Evolutionary conservation across 345 rosid species (phyloP), one percentile per base, ranked within the genome.

Genomic region (Mercurialis annua): DNA sequence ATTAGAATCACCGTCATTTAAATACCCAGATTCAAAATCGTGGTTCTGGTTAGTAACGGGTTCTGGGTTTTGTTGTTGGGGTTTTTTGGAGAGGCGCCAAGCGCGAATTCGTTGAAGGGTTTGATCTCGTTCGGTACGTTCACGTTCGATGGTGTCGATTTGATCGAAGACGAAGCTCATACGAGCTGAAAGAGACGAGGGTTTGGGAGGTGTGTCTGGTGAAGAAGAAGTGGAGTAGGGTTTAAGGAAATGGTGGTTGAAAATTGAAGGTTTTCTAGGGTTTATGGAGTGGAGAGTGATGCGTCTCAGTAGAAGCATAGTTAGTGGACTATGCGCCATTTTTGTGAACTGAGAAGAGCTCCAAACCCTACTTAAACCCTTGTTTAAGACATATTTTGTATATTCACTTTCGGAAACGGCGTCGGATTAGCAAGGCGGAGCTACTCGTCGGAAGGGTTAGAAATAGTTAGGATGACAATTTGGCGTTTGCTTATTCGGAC

Each of bases 121-220:
- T 48, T 83, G 80, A 77, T 89, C 85, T 66, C 81, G 76, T 51
- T 86, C 80, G 51, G 76, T 62, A 54, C 84, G 90, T 23, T 84
- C 92, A 36, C 88, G 89, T 74, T 92, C 92, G 33, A 88, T 88
- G 14, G 86, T 73, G 40, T 94, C 97, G 43, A 94, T 92, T 73
- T 94, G 98, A 30, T 92, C 98, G 65, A 94, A 94, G 4, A 94
- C 85, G 68, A 92, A 89, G 84, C 96, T 89, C 77, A 89, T 81
- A 26, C 98, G 96, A 59, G 93, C 82, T 23, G 98, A 92, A n/a
- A 94, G 93, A 34, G 89, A 84, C 33, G 87, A 80, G 49, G 93
- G 86, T 38, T 85, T 84, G 18, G 80, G 79, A 2, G 79, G 79
- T 4, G 79, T 72, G 70, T 75, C 75, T 2, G 71, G 63, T 12